phyloP scores from a whole-genome alignment of 2,329 filamentous ascomycete genomes.

The Fusarium staphyleae region DNA sequence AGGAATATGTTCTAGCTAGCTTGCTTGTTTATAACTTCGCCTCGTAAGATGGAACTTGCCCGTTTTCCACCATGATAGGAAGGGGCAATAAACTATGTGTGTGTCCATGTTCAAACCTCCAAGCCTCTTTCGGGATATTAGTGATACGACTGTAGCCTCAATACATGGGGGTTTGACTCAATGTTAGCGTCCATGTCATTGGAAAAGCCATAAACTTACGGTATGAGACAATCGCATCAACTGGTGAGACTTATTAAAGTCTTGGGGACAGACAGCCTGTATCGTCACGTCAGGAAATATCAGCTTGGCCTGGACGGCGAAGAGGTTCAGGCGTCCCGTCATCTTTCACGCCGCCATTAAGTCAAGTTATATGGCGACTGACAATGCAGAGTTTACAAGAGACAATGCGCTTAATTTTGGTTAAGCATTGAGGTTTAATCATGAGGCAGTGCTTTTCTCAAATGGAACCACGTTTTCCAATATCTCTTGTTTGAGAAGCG shows the following conservation, averaged over 20 bases:
- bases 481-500: neutral
- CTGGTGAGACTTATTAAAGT: constrained; percentile 98
- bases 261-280: constrained; percentile 91
- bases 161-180: constrained; percentile 98
- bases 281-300: constrained; percentile 97
- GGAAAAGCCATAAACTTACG: constrained; percentile 97
- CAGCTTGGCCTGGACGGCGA: constrained; percentile 95
- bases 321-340: constrained; percentile 92
- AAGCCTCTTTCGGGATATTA: constrained; percentile 95
- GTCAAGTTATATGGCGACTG: constrained; percentile 91
- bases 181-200: constrained; percentile 99
- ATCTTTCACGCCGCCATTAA: constrained; percentile 96
- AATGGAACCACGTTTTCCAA: rapidly evolving
- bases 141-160: constrained; percentile 96
- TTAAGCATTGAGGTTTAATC: constrained; percentile 92
- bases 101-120: constrained; percentile 66
- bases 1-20: too few relatives aligned
- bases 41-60: constrained; percentile 20
- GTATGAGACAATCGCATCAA: constrained; percentile 94
- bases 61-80: too few relatives aligned
- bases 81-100: too few relatives aligned
- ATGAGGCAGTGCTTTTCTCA: constrained; percentile 68
- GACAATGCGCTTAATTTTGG: constrained; percentile 95
- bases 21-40: constrained; percentile 15
- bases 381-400: constrained; percentile 93